Evolutionary conservation across 1,139 yeast genomes (phyloP), one percentile per base, ranked within the genome.

Genomic region (Protomyces pachydermus): DNA sequence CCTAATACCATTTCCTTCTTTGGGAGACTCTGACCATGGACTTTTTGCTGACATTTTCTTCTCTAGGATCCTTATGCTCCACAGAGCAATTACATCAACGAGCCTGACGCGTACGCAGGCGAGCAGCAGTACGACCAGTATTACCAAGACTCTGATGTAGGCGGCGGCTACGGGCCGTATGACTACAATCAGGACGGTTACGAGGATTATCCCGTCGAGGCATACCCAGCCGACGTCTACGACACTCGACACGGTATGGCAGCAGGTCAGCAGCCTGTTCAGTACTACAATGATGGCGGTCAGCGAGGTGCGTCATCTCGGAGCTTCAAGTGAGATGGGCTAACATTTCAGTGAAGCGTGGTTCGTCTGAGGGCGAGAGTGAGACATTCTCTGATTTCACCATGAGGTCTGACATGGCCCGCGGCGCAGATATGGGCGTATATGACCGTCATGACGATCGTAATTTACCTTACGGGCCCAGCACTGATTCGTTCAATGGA

Each of bases 361-460:
- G 73, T 42, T 69, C 70, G 32, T 72, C 76, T 50, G 79, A 75
- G 67, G 76, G 74, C 55, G 77, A 72, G 61, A 74, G 77, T 32
- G 81, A 78, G 70, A 75, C 79, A 9, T 78, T 77, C 67, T 72
- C 77, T 54, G 81, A 78, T 69, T 78, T 78, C 69, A 77, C 81
- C 54, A 76, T 76, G 79, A 73, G 79, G 39, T 77, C 80, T 39
- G 79, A 76, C 65, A 73, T 72, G 74, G 74, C 74, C 55, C 71
- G 77, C 51, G 76, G 74, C 56, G 74, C 76, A 48, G 77, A 74
- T 32, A 70, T 70, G 71, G 79, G 76, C 64, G 75, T 76, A 69
- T 77, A 77, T 68, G 78, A 76, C 60, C 75, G 76, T 65, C 71
- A 71, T 54, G 77, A 75, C 65, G 75, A 72, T 53, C 70, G 69